phyloP scores from a whole-genome alignment of 148 eudicot genomes.

The Pharnaceum exiguum region DNA sequence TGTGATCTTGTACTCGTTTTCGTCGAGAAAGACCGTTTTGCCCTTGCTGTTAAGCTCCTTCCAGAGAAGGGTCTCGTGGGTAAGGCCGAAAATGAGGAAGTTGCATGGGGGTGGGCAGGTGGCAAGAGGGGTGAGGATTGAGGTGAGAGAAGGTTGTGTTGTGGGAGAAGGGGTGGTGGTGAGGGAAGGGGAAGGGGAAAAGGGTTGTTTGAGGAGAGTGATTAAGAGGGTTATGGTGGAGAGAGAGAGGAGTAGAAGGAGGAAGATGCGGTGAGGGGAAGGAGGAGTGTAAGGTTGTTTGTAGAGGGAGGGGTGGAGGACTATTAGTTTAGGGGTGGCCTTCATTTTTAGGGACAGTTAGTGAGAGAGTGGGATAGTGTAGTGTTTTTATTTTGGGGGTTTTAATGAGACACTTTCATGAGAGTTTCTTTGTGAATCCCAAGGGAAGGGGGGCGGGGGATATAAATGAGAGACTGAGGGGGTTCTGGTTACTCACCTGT shows the following conservation, averaged over 20 bases:
- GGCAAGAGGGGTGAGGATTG: slow-evolving; percentile 45
- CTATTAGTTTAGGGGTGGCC: slow-evolving; percentile 48
- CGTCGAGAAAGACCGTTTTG: slow-evolving; percentile 70
- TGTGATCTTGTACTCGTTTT: slow-evolving; percentile 41
- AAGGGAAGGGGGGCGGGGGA: too few relatives aligned
- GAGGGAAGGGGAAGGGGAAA: slow-evolving; percentile 18
- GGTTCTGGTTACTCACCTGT: too few relatives aligned
- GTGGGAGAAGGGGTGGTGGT: slow-evolving; percentile 15
- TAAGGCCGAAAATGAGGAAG: slow-evolving; percentile 77
- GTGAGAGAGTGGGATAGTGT: not conserved
- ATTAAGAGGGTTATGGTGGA: slow-evolving; percentile 36
- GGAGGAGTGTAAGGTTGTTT: slow-evolving; percentile 24
- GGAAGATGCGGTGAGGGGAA: slow-evolving; percentile 30
- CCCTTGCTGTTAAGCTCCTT: slow-evolving; percentile 50
- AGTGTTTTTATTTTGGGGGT: not conserved
- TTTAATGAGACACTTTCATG: too few relatives aligned
- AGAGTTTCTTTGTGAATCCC: too few relatives aligned
- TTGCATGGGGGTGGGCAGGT: slow-evolving; percentile 39
- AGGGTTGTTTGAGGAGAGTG: slow-evolving; percentile 29
- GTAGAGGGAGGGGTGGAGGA: slow-evolving; percentile 58
- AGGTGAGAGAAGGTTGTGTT: slow-evolving; percentile 15
- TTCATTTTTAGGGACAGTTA: slow-evolving; percentile 52
- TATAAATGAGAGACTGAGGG: too few relatives aligned
- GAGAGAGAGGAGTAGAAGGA: slow-evolving; percentile 35
- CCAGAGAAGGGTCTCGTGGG: slow-evolving; percentile 87